phyloP scores from a whole-genome alignment of 768 basidiomycete genomes.

The Mycena indigotica region DNA sequence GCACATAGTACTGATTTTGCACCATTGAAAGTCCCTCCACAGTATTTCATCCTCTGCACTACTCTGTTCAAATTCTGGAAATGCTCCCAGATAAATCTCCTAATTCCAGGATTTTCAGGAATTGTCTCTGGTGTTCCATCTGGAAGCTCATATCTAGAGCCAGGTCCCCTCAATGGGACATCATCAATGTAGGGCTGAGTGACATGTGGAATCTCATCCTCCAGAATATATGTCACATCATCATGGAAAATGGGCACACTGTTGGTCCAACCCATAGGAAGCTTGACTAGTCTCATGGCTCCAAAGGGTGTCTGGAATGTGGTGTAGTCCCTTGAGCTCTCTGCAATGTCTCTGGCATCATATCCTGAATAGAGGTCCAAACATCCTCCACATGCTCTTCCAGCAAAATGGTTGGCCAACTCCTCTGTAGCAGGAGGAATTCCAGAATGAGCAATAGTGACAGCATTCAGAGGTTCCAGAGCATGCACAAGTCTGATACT shows the following conservation, averaged over 20 bases:
- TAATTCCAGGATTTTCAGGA: slow-evolving; percentile 19
- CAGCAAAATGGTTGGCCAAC: slow-evolving; percentile 18
- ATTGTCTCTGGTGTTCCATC: slow-evolving; percentile 28
- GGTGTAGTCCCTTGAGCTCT: slow-evolving; percentile 30
- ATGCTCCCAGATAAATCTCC: slow-evolving; percentile 19
- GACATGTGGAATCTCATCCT: slow-evolving; percentile 29
- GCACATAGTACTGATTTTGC: slow-evolving; percentile 32
- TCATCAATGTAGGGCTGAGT: slow-evolving; percentile 35
- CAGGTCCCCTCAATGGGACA: slow-evolving; percentile 27
- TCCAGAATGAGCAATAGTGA: slow-evolving; percentile 19
- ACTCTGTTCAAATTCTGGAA: slow-evolving; percentile 17
- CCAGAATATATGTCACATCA: slow-evolving; percentile 29
- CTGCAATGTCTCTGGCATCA: slow-evolving; percentile 28
- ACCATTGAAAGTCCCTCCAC: slow-evolving; percentile 27
- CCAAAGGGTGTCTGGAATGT: slow-evolving; percentile 32
- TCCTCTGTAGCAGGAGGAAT: slow-evolving; percentile 17
- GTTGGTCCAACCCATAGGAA: slow-evolving; percentile 37
- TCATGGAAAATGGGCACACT: slow-evolving; percentile 33
- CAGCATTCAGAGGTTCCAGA: slow-evolving; percentile 21
- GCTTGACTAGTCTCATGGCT: slow-evolving; percentile 17
- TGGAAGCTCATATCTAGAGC: slow-evolving; percentile 19
- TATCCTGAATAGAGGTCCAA: slow-evolving; percentile 29
- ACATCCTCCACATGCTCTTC: slow-evolving; percentile 21
- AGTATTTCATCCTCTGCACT: slow-evolving; percentile 7
- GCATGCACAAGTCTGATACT: slow-evolving; percentile 18